Base-by-base conservation (phyloP, 495 filamentous ascomycete genomes). In the Penicillium argentinense region DNA sequence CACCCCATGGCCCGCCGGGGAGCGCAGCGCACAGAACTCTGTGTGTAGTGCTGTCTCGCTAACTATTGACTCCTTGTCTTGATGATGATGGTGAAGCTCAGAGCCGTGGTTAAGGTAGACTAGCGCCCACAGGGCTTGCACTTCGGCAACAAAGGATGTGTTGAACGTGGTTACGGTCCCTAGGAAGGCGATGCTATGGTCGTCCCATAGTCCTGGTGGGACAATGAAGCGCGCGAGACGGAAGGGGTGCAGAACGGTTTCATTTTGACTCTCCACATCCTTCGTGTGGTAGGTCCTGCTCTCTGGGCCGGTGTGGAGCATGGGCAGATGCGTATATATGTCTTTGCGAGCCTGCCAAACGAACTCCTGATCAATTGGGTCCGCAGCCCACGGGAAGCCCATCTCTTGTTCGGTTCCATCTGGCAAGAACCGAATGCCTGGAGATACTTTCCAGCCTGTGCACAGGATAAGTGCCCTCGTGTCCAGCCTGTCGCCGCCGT, bases 391-490 rank as follows among this genome's bases (percentile, higher is more conserved):
- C 42, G 42, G 42, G 28, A 44, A 44, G 27, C 42, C 42, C 28
- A 44, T 44, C 16, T 34, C 42, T 34, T 44, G 42, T 32, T 44
- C 42, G 27, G 21, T 22, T 34, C 42, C 42, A 44, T 44, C 42
- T 19, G 42, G 42, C 28, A 44, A 33, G 42, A 44, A 44, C 27
- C 42, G 42, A 44, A 44, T 44, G 28, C 42, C 42, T 34, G 42
- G 42, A 44, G 42, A 44, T 24, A 44, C 42, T 44, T 44, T 44
- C 42, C 42, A 44, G 42, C 42, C 42, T 44, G 42, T 44, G 42
- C 42, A 44, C 9, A 44, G 42, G 27, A 44, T 34, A 9, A 44
- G 42, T 33, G 42, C 42, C 19, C 29, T 44, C 26, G 42, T 44
- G 16, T 34, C 42, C 16, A 44, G 42, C 26, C 28, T 34, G 28